These are phyloP conservation scores for Corrigiola litoralis DNA, from an alignment of 179 eudicot genomes.

Conservation along the genomic window DNA sequence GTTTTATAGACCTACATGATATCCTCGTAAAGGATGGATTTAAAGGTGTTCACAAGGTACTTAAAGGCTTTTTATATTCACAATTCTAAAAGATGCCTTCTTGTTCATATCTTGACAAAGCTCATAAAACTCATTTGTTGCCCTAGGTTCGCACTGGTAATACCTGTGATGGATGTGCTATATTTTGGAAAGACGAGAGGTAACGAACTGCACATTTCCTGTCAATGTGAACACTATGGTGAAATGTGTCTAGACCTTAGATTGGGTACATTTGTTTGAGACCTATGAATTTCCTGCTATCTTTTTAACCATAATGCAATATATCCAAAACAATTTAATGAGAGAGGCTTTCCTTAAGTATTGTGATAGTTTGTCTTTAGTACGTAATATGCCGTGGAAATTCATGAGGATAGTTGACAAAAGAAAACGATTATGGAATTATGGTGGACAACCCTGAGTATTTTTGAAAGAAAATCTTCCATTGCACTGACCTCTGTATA, in stretches of 20 bases:
- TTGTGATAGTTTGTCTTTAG: background rate
- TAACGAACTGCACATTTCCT: constrained; percentile 19
- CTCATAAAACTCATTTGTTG: constrained; percentile 1
- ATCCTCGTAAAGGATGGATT: constrained; percentile 58
- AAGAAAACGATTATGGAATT: too few species aligned
- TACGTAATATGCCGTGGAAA: too few species aligned
- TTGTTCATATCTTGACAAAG: constrained; percentile 6
- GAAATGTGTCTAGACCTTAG: background rate
- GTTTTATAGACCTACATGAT: constrained; percentile 54
- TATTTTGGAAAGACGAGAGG: constrained; percentile 69
- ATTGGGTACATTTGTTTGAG: background rate
- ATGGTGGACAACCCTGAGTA: too few species aligned
- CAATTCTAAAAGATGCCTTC: constrained; percentile 7
- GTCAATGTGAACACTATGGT: background rate
- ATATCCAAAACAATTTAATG: background rate
- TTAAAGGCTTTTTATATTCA: background rate
- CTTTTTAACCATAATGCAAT: background rate
- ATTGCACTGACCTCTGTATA: too few species aligned
- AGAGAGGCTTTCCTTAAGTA: background rate
- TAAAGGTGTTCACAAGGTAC: constrained; percentile 68
- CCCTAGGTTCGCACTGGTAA: constrained; percentile 73
- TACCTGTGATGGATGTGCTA: constrained; percentile 80
- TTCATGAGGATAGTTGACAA: too few species aligned
- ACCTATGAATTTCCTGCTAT: background rate
- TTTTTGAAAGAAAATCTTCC: too few species aligned